Conservation (phyloP, 768 basidiomycete species). For the Scleroderma bovista region DNA sequence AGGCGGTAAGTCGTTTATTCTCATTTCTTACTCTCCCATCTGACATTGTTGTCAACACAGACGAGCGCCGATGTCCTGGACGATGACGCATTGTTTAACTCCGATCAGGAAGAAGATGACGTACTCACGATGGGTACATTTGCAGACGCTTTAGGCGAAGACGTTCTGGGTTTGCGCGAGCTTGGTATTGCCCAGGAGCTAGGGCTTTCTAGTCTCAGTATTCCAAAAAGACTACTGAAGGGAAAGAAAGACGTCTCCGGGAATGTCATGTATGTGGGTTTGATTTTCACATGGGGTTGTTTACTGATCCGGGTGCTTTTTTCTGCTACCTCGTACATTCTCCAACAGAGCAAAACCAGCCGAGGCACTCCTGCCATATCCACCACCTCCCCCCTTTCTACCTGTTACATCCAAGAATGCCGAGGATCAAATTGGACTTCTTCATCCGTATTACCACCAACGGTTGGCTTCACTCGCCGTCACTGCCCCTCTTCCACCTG, state of each 20-base stretch:
- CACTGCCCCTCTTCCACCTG: slow-evolving; percentile 13
- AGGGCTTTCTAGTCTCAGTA: slow-evolving; percentile 67
- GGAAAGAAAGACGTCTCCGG: slow-evolving; percentile 45
- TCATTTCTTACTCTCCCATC: neutral
- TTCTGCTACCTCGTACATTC: too few relatives aligned
- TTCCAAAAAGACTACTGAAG: slow-evolving; percentile 75
- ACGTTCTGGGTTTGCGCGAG: slow-evolving; percentile 86
- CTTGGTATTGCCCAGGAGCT: slow-evolving; percentile 85
- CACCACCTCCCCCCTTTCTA: slow-evolving; percentile 77
- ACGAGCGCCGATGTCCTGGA: slow-evolving; percentile 41
- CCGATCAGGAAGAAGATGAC: slow-evolving; percentile 59
- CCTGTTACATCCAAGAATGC: slow-evolving; percentile 60
- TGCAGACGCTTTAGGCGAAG: slow-evolving; percentile 82
- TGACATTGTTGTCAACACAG: slow-evolving; percentile 10
- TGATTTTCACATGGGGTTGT: neutral
- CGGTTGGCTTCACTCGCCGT: slow-evolving; percentile 43
- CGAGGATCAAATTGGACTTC: slow-evolving; percentile 80
- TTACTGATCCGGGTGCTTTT: too few relatives aligned
- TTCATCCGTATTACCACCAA: slow-evolving; percentile 66
- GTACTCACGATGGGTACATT: slow-evolving; percentile 73
- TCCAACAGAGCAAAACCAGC: slow-evolving; percentile 57
- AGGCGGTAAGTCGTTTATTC: slow-evolving; percentile 49
- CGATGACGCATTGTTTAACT: slow-evolving; percentile 47
- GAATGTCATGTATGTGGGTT: slow-evolving; percentile 42
- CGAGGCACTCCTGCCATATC: slow-evolving; percentile 78